A percentile compares a stretch with the other conserved stretches of the same genome.
Conservation (phyloP, 2,329 filamentous ascomycete species). For the Claviceps monticola region DNA sequence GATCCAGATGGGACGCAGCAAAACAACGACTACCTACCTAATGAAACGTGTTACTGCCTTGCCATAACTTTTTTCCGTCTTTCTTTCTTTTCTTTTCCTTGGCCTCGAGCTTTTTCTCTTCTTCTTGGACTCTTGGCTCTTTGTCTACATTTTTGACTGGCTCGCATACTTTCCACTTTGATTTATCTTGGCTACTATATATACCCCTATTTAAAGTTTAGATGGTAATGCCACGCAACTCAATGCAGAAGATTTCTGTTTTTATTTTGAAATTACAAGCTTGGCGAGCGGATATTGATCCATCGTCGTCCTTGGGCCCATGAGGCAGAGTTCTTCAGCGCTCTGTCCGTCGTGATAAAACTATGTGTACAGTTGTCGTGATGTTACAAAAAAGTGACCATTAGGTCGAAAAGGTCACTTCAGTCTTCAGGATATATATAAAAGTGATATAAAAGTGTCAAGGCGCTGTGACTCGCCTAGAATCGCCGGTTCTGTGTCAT, state of each 20-base stretch:
- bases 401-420: too few species aligned
- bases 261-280: neutral
- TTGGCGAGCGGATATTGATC: too few species aligned
- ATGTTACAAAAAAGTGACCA: too few species aligned
- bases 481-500: conserved; percentile 20
- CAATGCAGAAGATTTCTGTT: neutral
- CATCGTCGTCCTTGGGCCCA: neutral
- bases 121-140: neutral
- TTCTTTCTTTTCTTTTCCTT: neutral
- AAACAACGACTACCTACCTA: too few species aligned
- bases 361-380: too few species aligned
- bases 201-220: conserved; percentile 7
- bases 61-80: too few species aligned
- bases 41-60: neutral
- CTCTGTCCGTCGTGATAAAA: too few species aligned
- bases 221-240: neutral
- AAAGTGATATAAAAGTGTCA: too few species aligned
- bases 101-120: neutral
- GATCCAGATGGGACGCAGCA: neutral
- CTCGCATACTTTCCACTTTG: neutral
- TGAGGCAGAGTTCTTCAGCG: neutral
- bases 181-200: conserved; percentile 3
- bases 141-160: neutral
- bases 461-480: neutral
- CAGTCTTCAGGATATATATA: too few species aligned